Evolutionary conservation across 345 rosid genomes (phyloP).

Genomic region (Gossypium ekmanianum): DNA sequence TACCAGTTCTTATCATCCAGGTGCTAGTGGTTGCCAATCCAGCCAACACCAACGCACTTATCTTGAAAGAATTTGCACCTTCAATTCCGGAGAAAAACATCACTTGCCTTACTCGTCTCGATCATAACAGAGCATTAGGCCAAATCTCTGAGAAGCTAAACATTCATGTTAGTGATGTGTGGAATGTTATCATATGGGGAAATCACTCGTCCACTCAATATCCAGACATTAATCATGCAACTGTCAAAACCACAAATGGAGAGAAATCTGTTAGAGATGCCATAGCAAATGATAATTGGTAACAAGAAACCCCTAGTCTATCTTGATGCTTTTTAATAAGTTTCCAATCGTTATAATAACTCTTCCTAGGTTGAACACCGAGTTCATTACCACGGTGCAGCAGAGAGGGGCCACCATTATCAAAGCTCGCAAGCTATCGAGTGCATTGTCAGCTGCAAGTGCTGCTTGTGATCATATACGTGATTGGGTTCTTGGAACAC

Average conservation of each 20-base stretch:
- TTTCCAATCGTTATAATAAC: not conserved
- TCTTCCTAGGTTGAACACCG: conserved; percentile 1
- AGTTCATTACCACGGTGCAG: not conserved
- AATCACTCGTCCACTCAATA: not conserved
- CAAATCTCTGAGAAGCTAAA: conserved; percentile 60
- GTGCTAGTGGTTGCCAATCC: conserved; percentile 36
- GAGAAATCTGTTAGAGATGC: not conserved
- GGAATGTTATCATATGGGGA: conserved; percentile 59
- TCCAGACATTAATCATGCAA: conserved; percentile 1
- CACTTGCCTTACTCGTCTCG: conserved; percentile 8
- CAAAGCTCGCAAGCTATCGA: not conserved
- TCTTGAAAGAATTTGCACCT: conserved; percentile 78
- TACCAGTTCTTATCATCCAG: not conserved
- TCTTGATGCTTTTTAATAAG: not conserved
- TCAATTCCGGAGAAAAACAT: conserved; percentile 29
- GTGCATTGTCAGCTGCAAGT: conserved; percentile 4
- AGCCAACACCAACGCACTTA: conserved; percentile 80
- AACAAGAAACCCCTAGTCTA: too few relatives aligned
- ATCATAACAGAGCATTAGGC: conserved; percentile 35
- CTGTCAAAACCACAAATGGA: not conserved
- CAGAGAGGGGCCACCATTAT: not conserved
- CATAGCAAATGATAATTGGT: not conserved
- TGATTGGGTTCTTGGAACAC: conserved; percentile 1
- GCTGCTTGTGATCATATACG: not conserved
- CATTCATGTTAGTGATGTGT: conserved; percentile 54